Evolutionary conservation across 371 early-diverging fungal species (phyloP), one percentile per base, ranked within the genome.

Genomic region (Lichtheimia corymbifera): DNA sequence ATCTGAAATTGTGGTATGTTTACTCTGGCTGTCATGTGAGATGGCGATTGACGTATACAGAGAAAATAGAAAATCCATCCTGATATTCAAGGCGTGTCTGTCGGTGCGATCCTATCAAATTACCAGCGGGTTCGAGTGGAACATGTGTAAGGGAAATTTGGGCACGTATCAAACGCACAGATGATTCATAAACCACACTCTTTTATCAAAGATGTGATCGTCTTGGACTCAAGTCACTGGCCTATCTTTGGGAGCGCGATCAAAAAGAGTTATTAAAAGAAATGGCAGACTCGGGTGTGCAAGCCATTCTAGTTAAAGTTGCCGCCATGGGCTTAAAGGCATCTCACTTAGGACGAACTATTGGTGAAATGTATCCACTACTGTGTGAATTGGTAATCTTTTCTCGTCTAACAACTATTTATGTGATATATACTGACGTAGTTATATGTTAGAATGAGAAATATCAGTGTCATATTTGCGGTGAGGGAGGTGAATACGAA

Each of bases 401-500:
- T 13, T 25, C 7, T 17, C n/a, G 7, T 15, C 1, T 42, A 41
- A 14, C 7, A n/a, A 35, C 12, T 5, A 12, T 22, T 13, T n/a
- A 56, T 49, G 18, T 42, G 53, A 56, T 49, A 14, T 49, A 58
- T 54, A 35, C 35, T 35, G 35, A 35, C 35, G 6, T 50, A n/a
- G 5, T 43, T 17, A 7, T 58, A 4, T 58, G 13, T 44, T 66
- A 86, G 91, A 82, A 91, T 64, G 81, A 86, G 25, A 85, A 86
- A 63, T 96, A 88, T 67, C 96, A 92, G 27, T 71, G 92, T 20
- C 95, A 99, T 74, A 84, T 94, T 7, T 98, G 99, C 73, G 99
- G 99, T 44, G 99, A 99, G 79, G 99, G 99, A 49, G 99, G 99
- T 20, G 99, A 99, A 78, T 99, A 93, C 71, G 99, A 99, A 73